Evolutionary conservation across 257 asterid genomes (phyloP).

Genomic region (Gynochthodes officinalis): DNA sequence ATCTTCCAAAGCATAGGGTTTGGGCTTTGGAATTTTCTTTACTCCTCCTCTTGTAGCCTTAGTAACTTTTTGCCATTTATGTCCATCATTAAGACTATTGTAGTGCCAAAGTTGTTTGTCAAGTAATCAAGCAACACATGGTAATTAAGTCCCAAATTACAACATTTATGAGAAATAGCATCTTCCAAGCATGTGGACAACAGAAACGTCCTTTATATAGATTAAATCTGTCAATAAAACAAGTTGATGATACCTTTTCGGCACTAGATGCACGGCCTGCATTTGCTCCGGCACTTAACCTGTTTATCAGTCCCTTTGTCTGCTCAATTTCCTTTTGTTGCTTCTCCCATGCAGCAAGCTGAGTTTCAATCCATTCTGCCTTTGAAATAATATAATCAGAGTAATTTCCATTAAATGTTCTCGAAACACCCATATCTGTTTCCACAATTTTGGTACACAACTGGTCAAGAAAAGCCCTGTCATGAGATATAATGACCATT

Average conservation of each 20-base stretch:
- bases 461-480: conserved; percentile 96
- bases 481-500: conserved; percentile 98
- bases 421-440: conserved; percentile 94
- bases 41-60: too few species aligned
- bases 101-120: background rate
- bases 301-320: conserved; percentile 66
- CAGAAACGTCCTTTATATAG: background rate
- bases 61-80: too few species aligned
- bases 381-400: conserved; percentile 69
- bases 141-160: background rate
- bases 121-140: background rate
- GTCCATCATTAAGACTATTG: too few species aligned
- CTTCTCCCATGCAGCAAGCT: conserved; percentile 95
- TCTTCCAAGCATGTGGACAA: background rate
- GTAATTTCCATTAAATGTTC: conserved; percentile 81
- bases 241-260: conserved; percentile 59
- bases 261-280: conserved; percentile 99
- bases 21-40: too few species aligned
- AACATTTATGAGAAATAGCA: background rate
- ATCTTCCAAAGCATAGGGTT: too few species aligned
- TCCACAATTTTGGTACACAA: conserved; percentile 94
- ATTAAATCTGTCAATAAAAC: background rate
- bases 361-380: conserved; percentile 82
- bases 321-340: conserved; percentile 92
- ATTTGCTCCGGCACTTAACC: conserved; percentile 94